Evolutionary conservation across 2,329 filamentous ascomycete species (phyloP).

Genomic region (Diaporthe vaccinii): DNA sequence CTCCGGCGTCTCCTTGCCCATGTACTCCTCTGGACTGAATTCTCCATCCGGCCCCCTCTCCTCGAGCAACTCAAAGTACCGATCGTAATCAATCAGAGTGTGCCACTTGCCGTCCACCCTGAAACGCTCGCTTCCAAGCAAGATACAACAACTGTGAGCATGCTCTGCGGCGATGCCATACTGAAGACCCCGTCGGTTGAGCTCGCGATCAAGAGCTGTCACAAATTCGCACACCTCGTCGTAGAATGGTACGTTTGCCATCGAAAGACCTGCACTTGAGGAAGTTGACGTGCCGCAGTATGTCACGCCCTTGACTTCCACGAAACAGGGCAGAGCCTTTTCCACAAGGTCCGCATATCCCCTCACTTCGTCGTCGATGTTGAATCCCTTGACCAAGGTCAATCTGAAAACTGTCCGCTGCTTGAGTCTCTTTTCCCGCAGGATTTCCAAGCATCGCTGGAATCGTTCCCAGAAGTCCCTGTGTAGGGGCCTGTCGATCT

Average conservation of each 20-base stretch:
- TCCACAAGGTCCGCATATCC: constrained; percentile 93
- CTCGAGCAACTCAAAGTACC: constrained; percentile 88
- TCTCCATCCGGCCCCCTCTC: constrained; percentile 73
- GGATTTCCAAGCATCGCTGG: constrained; percentile 88
- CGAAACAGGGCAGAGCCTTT: constrained; percentile 87
- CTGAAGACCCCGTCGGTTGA: constrained; percentile 77
- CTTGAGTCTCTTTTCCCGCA: constrained; percentile 83
- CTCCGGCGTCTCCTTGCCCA: constrained; percentile 85
- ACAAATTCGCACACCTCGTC: constrained; percentile 90
- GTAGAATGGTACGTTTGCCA: constrained; percentile 98
- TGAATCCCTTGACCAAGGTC: constrained; percentile 97
- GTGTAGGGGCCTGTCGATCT: constrained; percentile 92
- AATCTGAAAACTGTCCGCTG: constrained; percentile 96
- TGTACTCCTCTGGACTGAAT: constrained; percentile 92
- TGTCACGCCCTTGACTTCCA: constrained; percentile 96
- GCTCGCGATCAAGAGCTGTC: constrained; percentile 76
- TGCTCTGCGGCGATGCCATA: constrained; percentile 97
- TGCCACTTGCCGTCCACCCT: constrained; percentile 84
- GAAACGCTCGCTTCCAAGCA: constrained; percentile 88
- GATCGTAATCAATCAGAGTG: constrained; percentile 90
- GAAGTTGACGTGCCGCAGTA: constrained; percentile 94
- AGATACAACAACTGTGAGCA: constrained; percentile 91
- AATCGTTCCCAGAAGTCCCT: constrained; percentile 99
- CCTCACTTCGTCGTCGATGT: constrained; percentile 91
- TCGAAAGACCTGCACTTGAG: constrained; percentile 87